Percentiles rank a stretch among this genome's conserved stretches.
phyloP scores from a whole-genome alignment of 495 filamentous ascomycete genomes.

The Aspergillus sclerotioniger region DNA sequence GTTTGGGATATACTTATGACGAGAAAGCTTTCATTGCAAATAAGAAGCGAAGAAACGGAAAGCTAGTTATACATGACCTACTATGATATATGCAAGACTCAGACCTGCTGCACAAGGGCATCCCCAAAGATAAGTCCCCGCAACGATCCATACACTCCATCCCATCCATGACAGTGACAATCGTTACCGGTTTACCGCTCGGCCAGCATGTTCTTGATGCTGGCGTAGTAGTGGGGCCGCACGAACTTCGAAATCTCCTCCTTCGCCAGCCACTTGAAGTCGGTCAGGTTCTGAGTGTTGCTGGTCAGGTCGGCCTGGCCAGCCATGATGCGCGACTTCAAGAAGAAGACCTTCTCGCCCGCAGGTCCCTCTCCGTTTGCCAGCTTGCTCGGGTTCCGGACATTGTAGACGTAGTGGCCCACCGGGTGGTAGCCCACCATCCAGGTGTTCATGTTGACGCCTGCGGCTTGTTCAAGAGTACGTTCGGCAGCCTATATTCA shows the following conservation, averaged over 20 bases:
- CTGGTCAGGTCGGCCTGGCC: constrained; percentile 80
- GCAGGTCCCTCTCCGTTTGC: constrained; percentile 30
- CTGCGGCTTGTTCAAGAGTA: constrained; percentile 70
- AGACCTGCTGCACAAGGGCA: constrained; percentile 10
- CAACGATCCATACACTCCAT: constrained; percentile 13
- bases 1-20: constrained; percentile 1
- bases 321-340: constrained; percentile 93
- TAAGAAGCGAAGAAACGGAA: constrained; percentile 20
- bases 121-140: constrained; percentile 7
- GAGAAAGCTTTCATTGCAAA: constrained; percentile 7
- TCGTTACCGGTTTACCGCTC: constrained; percentile 51
- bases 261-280: constrained; percentile 90
- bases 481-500: constrained; percentile 71
- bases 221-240: constrained; percentile 62
- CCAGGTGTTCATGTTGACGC: constrained; percentile 99
- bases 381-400: constrained; percentile 36
- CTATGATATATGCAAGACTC: constrained; percentile 43
- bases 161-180: neutral
- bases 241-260: constrained; percentile 76
- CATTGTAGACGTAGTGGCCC: constrained; percentile 65
- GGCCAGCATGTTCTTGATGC: constrained; percentile 76
- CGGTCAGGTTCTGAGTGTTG: constrained; percentile 69
- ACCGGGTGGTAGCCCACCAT: constrained; percentile 88
- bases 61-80: constrained; percentile 51
- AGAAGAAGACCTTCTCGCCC: constrained; percentile 88